Base-by-base conservation (phyloP, 2,329 filamentous ascomycete species). In the Scorias spongiosa region DNA sequence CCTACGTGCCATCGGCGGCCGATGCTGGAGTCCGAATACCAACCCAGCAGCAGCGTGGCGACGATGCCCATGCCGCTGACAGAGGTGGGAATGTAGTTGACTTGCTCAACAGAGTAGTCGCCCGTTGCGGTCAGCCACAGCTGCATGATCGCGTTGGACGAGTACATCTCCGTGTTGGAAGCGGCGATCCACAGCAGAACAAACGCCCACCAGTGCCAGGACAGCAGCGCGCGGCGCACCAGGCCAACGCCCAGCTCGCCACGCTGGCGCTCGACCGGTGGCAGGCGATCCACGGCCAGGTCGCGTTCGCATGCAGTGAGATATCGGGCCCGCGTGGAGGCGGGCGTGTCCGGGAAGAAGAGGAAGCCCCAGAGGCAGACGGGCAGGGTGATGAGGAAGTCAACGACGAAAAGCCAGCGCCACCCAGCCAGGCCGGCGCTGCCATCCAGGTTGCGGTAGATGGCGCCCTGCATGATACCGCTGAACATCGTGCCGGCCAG, bases 381-480 rank as follows among this genome's bases (percentile, higher is more conserved):
- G 0, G 73, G 74, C 2, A 77, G 61, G 2, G 70, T 73, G 49
- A 76, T 75, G 34, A 74, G 60, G 0, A 70, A 70, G 50, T 77
- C 72, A 37, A 76, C 71, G 34, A 78, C 70, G 44, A 78, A 78
- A 0, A 77, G 61, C 68, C 70, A 74, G 30, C 73, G 61, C 76
- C 76, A 80, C 2, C 72, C 74, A 5, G 63, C 60, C 2, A 77
- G 61, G 1, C 72, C 72, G 40, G 61, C 55, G 4, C 66, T 55
- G 1, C 72, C 70, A 45, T 76, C 51, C 46, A 69, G 58, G 30
- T 57, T 63, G 1, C 51, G 58, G 44, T 66, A 61, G 34, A 68
- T 66, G 7, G 71, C 74, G 0, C 70, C 72, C 54, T 79, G 75
- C 44, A 81, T 71, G 56, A 78, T 76, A 1, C 76, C 76, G 11